Evolutionary conservation across 768 basidiomycete species (phyloP), one percentile per base, ranked within the genome.

Genomic region (Exsudoporus frostii): DNA sequence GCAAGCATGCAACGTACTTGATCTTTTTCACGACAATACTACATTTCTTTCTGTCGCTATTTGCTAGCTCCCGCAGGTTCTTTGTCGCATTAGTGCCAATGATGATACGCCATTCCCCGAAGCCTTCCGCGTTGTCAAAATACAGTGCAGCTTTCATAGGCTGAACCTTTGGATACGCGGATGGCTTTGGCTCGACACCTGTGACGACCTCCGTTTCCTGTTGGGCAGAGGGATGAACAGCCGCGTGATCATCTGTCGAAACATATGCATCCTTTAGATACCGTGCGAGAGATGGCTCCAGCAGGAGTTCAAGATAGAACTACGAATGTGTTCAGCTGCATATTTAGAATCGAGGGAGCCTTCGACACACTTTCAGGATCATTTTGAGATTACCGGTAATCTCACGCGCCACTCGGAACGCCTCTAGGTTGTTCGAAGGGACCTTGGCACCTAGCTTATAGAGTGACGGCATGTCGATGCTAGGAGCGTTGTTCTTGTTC

Each of bases 21-120:
- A 89, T 85, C 64, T 88, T 89, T 69, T 85, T 88, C 36, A 85
- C 60, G 25, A 83, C 76, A 40, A 84, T 82, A 14, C 59, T 61
- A 57, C 84, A 85, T 34, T 68, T 68, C 37, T 77, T 77, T 17
- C 43, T 58, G 54, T 84, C 77, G 24, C 72, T 73, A 45, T 73
- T 72, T 0, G 74, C 75, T 14, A 76, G 60, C 36, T 80, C 76
- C 6, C 80, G 76, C 4, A 87, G 63, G 53, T 81, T 74, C 15
- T 66, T 66, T 46, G 78, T 74, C 0, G 82, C 84, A 19, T 75
- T 69, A 0, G 73, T 75, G 7, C 80, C 78, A 6, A 86, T 78
- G 17, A 84, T 65, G 45, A 88, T 79, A 0, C 70, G 70, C 87
- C 86, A 88, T 22, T 78, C 75, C 3, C 87, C 86, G 39, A 87